Evolutionary conservation across 2,329 filamentous ascomycete species (phyloP).

Genomic region (Pestalotiopsis sp.): DNA sequence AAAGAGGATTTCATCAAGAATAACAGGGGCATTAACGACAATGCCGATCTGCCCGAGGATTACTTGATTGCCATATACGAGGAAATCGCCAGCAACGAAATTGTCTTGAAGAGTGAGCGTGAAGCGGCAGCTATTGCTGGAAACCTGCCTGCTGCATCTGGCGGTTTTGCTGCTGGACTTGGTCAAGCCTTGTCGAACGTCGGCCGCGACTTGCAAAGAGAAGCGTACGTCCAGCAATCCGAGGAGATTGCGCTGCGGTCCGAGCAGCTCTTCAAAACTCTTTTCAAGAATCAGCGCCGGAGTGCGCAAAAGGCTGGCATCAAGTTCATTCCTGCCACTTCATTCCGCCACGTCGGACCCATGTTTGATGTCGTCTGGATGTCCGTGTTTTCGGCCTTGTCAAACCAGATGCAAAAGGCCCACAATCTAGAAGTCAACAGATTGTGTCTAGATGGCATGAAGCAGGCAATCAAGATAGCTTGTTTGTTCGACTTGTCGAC

Average conservation of each 20-base stretch:
- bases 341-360: conserved; percentile 90
- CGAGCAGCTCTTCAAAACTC: conserved; percentile 87
- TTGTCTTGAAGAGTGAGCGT: conserved; percentile 90
- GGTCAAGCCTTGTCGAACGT: conserved; percentile 91
- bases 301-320: conserved; percentile 71
- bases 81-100: conserved; percentile 89
- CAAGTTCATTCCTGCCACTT: conserved; percentile 90
- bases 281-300: conserved; percentile 86
- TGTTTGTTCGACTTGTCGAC: conserved; percentile 93
- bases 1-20: conserved; percentile 99
- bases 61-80: conserved; percentile 90
- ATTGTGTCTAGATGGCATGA: conserved; percentile 93
- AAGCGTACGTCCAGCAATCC: conserved; percentile 92
- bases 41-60: conserved; percentile 87
- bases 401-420: conserved; percentile 89
- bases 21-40: conserved; percentile 97
- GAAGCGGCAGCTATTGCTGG: conserved; percentile 85
- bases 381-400: conserved; percentile 95
- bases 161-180: conserved; percentile 77
- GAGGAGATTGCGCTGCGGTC: conserved; percentile 81
- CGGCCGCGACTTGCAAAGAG: conserved; percentile 86
- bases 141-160: conserved; percentile 58
- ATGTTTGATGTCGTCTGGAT: conserved; percentile 99
- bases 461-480: conserved; percentile 88
- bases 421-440: conserved; percentile 92